Evolutionary conservation across 352 stramenopile genomes (phyloP).

Genomic region (Pythium brachiatum): DNA sequence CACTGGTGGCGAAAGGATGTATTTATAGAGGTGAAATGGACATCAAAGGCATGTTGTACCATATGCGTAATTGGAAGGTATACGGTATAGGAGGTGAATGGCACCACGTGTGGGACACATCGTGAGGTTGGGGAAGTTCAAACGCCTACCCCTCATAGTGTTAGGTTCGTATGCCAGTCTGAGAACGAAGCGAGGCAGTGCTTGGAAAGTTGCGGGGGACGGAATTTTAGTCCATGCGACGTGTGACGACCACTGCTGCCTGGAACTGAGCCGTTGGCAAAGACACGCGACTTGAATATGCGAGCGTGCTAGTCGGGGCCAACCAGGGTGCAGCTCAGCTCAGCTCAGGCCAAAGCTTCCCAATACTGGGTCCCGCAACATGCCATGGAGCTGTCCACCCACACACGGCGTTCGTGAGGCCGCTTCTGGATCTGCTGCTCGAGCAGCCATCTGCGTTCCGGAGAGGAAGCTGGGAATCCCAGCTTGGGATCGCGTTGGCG

Average conservation of each 20-base stretch:
- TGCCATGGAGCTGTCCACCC: no score
- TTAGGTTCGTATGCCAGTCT: constrained; percentile 10
- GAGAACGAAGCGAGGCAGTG: neutral
- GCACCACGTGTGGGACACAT: neutral
- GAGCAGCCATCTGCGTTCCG: neutral
- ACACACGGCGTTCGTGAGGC: no score
- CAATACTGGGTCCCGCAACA: no score
- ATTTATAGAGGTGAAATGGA: neutral
- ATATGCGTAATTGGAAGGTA: no score
- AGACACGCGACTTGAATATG: neutral
- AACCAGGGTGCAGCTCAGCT: no score
- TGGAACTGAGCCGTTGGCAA: neutral
- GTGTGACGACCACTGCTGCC: neutral
- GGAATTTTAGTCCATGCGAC: neutral
- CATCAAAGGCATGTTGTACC: no score
- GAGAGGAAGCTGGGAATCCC: neutral
- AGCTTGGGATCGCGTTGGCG: neutral
- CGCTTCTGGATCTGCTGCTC: no score
- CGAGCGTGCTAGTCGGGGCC: neutral
- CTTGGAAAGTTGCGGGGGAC: neutral
- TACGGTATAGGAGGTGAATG: no score
- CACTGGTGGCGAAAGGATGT: neutral
- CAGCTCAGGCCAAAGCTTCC: no score
- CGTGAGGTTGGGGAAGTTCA: constrained; percentile 15
- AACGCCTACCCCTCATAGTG: constrained; percentile 12